phyloP scores from a whole-genome alignment of 140 eudicot species.

The Bidens hawaiensis region DNA sequence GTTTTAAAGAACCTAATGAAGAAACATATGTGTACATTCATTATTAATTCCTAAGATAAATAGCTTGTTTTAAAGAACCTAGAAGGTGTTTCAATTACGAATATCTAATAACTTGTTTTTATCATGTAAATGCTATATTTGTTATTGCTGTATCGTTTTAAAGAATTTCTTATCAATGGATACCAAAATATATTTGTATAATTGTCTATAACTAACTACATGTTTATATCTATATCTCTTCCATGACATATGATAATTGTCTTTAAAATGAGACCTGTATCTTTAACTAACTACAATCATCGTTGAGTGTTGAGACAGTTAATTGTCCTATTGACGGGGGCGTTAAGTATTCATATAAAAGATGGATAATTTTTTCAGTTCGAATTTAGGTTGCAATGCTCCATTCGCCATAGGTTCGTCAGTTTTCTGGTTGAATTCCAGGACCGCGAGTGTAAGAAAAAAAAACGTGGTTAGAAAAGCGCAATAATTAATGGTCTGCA shows the following conservation, averaged over 20 bases:
- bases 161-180: background rate
- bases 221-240: background rate
- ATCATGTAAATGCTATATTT: background rate
- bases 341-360: background rate
- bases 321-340: background rate
- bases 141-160: background rate
- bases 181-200: background rate
- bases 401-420: too few species aligned
- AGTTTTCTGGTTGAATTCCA: too few species aligned
- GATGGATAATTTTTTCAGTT: too few species aligned
- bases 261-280: too few species aligned
- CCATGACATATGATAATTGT: too few species aligned
- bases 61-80: too few species aligned
- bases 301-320: too few species aligned
- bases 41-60: conserved; percentile 10
- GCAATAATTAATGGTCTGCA: too few species aligned
- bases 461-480: too few species aligned
- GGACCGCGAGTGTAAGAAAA: too few species aligned
- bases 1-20: background rate
- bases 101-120: conserved; percentile 21
- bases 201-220: background rate
- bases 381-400: too few species aligned
- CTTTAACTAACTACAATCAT: too few species aligned
- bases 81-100: conserved; percentile 20
- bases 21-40: conserved; percentile 14